Base-by-base conservation (phyloP, 2,329 filamentous ascomycete genomes). In the Akanthomyces lecanii region DNA sequence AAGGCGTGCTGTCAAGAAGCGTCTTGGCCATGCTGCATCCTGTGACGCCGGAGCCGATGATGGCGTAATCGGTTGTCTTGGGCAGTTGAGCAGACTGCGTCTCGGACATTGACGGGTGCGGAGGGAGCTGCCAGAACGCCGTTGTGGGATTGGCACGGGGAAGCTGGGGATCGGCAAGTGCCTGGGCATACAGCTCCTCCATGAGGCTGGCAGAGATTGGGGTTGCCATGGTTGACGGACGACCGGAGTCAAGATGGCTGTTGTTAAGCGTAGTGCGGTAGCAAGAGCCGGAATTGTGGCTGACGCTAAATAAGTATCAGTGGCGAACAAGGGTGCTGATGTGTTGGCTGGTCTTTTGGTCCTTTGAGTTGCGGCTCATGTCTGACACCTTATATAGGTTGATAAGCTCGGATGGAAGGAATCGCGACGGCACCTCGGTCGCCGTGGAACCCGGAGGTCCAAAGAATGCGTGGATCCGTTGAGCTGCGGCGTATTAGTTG, bases 1-100 rank as follows among this genome's bases (percentile, higher is more conserved):
- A 61, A 18, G 33, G 23, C 1, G 38, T 42, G 11, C 63, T 23
- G 16, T 60, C 55, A 0, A 74, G 66, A 0, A 73, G 62, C 0
- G 65, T 60, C 60, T 68, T 70, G 14, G 70, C 65, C 8, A 69
- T 66, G 55, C 71, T 70, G 23, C 68, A 71, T 0, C 71, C 72
- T 1, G 71, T 72, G 12, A 73, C 68, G 10, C 72, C 72, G 4
- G 72, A 73, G 23, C 71, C 72, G 36, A 73, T 72, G 21, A 73
- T 65, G 11, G 57, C 70, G 23, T 67, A 68, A 52, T 73, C 70
- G 1, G 69, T 69, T 1, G 10, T n/a, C 4, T 36, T 16, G 11
- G 67, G 67, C 8, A 73, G 67, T 1, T 25, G 12, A 0, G 61
- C 14, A 0, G 71, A 72, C 52, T 71, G 70, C 2, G 66, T 64